Evolutionary conservation across 1,284 basidiomycete species (phyloP).

Genomic region (Irpex lacteus): DNA sequence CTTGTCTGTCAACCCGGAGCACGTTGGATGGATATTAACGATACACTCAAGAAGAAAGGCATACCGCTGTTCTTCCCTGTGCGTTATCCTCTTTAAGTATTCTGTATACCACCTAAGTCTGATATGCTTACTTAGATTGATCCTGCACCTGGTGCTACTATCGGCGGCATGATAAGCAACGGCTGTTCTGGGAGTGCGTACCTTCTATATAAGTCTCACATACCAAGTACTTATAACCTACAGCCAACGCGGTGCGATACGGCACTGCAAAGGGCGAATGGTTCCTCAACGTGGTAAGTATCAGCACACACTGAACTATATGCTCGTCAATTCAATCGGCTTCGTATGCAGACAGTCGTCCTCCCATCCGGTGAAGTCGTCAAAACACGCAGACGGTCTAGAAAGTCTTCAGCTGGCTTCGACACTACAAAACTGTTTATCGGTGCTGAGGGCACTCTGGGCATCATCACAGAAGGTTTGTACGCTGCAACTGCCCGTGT

Average conservation of each 20-base stretch:
- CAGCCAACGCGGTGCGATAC: constrained; percentile 66
- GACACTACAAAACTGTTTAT: constrained; percentile 92
- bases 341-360: constrained; percentile 69
- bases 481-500: neutral
- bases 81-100: constrained; percentile 23
- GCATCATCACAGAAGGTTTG: constrained; percentile 86
- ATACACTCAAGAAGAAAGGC: constrained; percentile 63
- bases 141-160: constrained; percentile 76
- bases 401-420: constrained; percentile 90
- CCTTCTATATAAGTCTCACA: neutral
- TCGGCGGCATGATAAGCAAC: constrained; percentile 91
- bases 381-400: constrained; percentile 83
- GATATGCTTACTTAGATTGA: constrained; percentile 53
- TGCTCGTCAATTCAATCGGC: too few relatives aligned
- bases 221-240: neutral
- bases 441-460: constrained; percentile 92
- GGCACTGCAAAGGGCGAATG: constrained; percentile 47
- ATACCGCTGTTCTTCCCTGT: constrained; percentile 90
- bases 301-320: neutral
- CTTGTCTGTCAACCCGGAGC: constrained; percentile 82
- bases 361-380: constrained; percentile 91
- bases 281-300: constrained; percentile 71
- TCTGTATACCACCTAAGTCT: neutral
- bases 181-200: constrained; percentile 75
- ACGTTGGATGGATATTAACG: constrained; percentile 87